Base-by-base conservation (phyloP, 1,284 basidiomycete genomes). In the Papiliotrema flavescens region DNA sequence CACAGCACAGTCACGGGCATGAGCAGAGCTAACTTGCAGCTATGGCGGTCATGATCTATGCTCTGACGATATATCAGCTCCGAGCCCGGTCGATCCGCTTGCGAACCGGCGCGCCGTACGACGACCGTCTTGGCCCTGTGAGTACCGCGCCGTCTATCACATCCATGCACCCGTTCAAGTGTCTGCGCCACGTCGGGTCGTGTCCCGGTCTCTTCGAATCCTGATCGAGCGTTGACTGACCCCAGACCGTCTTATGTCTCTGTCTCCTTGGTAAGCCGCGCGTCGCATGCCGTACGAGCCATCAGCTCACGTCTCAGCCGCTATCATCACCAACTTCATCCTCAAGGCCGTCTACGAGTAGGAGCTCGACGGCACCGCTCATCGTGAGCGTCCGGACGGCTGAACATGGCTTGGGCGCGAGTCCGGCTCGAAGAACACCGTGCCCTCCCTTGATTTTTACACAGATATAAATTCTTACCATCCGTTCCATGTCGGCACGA, bases 41-140 rank as follows among this genome's bases (percentile, higher is more conserved):
- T 40, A 90, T 97, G 85, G 89, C 85, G 14, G 92, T 97, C 63
- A 98, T 98, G 95, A 75, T 92, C 32, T 98, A 97, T 75, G 95
- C 96, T 1, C 79, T 98, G 19, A 88, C 89, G 64, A 92, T 92
- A 42, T 98, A 94, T 75, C 94, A 98, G 76, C 94, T 93, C 90
- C 86, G 95, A 65, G 96, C 95, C 15, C 82, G 85, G 28, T 91
- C 93, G 22, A 99, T 99, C 71, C 85, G 94, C 49, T 83, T 85
- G 55, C 88, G 94, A 45, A 91, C 93, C 14, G 85, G 89, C 51
- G 95, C 93, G 22, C 94, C 95, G 2, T 98, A 98, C 76, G 96
- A 98, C 69, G 95, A 99, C 79, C 84, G 96, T 54, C 77, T 98
- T 52, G 94, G 94, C 55, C 85, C 85, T 49, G 85, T 87, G 58